Evolutionary conservation across 495 filamentous ascomycete species (phyloP), one percentile per base, ranked within the genome.

Genomic region (Letharia lupina): DNA sequence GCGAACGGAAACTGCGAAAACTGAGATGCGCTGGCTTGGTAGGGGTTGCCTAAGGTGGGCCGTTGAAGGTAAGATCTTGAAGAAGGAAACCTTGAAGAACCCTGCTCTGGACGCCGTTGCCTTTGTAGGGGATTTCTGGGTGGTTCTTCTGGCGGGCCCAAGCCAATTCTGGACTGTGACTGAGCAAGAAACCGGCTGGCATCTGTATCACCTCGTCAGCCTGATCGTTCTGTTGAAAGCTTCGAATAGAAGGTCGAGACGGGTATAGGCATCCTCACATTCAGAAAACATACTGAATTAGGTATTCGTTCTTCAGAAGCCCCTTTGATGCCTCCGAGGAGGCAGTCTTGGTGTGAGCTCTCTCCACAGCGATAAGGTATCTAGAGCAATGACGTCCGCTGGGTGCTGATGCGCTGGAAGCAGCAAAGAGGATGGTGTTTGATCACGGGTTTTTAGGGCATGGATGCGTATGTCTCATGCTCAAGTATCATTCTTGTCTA

Each of bases 101-200:
- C 79, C 68, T 71, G 77, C 66, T 77, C 75, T 61, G 70, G 76
- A 54, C 73, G 73, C 65, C 73, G 77, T 45, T 75, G 77, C 42
- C 80, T 77, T 62, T 81, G 81, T 70, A 78, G 74, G 42, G 79
- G 81, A 65, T 79, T 81, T 69, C 78, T 73, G 60, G 80, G 78
- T 75, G 74, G 65, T 67, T 81, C 83, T 60, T 89, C 87, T 33
- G 83, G 80, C 68, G 86, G 86, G 61, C 80, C 76, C 75, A 88
- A 80, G 77, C 82, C 83, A 66, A 91, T 77, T 61, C 91, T 87
- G 44, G 94, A 96, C 79, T 97, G 93, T 63, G 94, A 98, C 83
- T 98, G 94, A 60, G 94, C 92, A 68, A 98, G 87, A 75, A 98
- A 98, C 61, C 88, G 89, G 63, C 95, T 98, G 70, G 94, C 94